Evolutionary conservation across 176 grass and related monocot genomes (phyloP), one percentile per base, ranked within the genome.

Genomic region (Zizania latifolia): DNA sequence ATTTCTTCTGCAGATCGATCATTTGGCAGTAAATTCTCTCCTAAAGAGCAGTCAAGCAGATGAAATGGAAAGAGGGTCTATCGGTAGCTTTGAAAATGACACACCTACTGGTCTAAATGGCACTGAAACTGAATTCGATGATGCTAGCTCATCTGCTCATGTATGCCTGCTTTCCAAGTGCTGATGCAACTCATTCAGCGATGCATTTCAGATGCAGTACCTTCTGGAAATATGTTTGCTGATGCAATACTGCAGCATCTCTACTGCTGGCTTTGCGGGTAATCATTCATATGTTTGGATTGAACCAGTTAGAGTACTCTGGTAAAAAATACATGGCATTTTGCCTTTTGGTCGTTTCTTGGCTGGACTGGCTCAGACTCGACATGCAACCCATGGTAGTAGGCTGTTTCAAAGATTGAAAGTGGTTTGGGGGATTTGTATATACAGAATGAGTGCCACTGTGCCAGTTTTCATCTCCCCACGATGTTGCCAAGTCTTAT

Each of bases 201-300:
- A 90, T 97, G 87, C 72, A 86, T 93, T 72, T 89, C 90, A 65
- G 93, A 97, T 90, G 93, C 90, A 31, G 87, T 93, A 46, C 78
- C 93, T 24, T 93, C 90, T 86, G 90, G 90, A 84, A 97, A 97
- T 84, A 72, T 89, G 24, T 97, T 90, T 89, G 93, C 90, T 83
- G 93, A 97, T 89, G 87, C 85, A 62, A 86, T 97, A 86, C 66
- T 97, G 68, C 93, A 97, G 68, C 87, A 93, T 78, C 75, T 97
- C n/a, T 90, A 97, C 77, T 87, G 90, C n/a, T n/a, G n/a, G n/a
- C n/a, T n/a, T n/a, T n/a, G n/a, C n/a, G n/a, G n/a, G n/a, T n/a
- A n/a, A n/a, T 61, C 80, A 59, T 72, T 72, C 27, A 50, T 66
- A 53, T 70, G 17, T 62, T 64, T 71, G 33, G 27, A 58, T 44